These are phyloP conservation scores for Phytophthora colocasiae DNA, from an alignment of 352 stramenopile species.

Conservation along the genomic window DNA sequence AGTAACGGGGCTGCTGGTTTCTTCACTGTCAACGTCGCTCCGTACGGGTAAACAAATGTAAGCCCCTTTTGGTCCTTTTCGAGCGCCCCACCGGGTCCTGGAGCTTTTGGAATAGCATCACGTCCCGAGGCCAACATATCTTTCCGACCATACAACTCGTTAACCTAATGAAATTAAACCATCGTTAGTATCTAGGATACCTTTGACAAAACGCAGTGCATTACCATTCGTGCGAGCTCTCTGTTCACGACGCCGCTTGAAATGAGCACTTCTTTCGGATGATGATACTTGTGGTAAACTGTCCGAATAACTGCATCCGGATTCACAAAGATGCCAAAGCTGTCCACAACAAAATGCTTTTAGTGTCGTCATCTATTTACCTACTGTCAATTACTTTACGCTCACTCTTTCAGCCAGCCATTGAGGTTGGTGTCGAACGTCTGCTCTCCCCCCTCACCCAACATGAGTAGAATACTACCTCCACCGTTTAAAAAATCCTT, in stretches of 20 bases:
- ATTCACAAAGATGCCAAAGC: conserved; percentile 89
- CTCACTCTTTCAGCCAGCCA: conserved; percentile 93
- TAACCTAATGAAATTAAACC: conserved; percentile 36
- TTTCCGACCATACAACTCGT: conserved; percentile 74
- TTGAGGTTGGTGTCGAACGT: conserved; percentile 95
- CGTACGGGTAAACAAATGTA: conserved; percentile 96
- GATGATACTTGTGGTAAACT: conserved; percentile 97
- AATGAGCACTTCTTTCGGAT: conserved; percentile 97
- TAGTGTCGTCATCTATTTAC: background rate
- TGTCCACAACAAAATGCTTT: conserved; percentile 20
- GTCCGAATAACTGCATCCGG: conserved; percentile 91
- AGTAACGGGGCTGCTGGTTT: conserved; percentile 84
- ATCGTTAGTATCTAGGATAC: background rate
- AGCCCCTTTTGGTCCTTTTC: conserved; percentile 91
- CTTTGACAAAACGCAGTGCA: no score
- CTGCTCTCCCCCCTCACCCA: conserved; percentile 92
- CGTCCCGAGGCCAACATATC: conserved; percentile 47
- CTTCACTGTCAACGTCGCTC: conserved; percentile 94
- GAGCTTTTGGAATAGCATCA: background rate
- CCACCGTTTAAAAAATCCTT: conserved; percentile 91
- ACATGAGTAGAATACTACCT: conserved; percentile 92
- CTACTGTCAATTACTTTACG: conserved; percentile 5
- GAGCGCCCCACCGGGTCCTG: conserved; percentile 46
- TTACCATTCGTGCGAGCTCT: conserved; percentile 86
- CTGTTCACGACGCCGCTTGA: conserved; percentile 95